These are phyloP conservation scores for Podila horticola DNA, from an alignment of 192 early-diverging fungal species.

Conservation along the genomic window DNA sequence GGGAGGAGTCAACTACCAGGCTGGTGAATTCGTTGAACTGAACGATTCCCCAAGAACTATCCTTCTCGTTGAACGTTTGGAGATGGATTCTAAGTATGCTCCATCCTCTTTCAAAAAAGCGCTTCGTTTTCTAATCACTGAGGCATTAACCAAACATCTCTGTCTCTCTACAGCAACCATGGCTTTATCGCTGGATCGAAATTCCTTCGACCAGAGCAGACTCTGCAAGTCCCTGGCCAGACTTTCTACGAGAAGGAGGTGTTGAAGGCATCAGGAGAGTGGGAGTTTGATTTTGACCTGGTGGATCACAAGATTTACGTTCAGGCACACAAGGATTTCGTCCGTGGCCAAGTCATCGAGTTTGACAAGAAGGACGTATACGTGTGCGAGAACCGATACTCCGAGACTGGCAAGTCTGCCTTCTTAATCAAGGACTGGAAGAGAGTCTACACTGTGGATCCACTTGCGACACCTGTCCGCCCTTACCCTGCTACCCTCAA, in stretches of 20 bases:
- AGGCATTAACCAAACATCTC: neutral
- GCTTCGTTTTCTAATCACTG: neutral
- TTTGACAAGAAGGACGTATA: conserved; percentile 51
- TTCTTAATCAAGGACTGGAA: conserved; percentile 54
- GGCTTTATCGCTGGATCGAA: conserved; percentile 38
- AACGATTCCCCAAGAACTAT: conserved; percentile 28
- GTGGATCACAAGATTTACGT: conserved; percentile 46
- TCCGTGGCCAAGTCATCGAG: conserved; percentile 23
- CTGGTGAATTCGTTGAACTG: conserved; percentile 39
- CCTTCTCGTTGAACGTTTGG: conserved; percentile 37
- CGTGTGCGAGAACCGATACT: conserved; percentile 49
- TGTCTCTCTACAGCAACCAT: conserved; percentile 5
- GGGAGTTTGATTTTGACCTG: conserved; percentile 41
- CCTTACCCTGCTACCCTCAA: conserved; percentile 40
- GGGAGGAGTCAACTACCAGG: conserved; percentile 14
- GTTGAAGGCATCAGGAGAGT: conserved; percentile 46
- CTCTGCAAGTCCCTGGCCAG: conserved; percentile 42
- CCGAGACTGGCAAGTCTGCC: conserved; percentile 41
- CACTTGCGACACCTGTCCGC: conserved; percentile 19
- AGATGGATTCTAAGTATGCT: conserved; percentile 39
- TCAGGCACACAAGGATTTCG: conserved; percentile 44
- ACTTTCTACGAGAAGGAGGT: conserved; percentile 52
- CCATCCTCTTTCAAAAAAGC: neutral
- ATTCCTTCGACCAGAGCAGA: conserved; percentile 50
- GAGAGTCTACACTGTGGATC: conserved; percentile 40